These are phyloP conservation scores for Lentinula guzmanii DNA, from an alignment of 768 basidiomycete species.

Conservation along the genomic window DNA sequence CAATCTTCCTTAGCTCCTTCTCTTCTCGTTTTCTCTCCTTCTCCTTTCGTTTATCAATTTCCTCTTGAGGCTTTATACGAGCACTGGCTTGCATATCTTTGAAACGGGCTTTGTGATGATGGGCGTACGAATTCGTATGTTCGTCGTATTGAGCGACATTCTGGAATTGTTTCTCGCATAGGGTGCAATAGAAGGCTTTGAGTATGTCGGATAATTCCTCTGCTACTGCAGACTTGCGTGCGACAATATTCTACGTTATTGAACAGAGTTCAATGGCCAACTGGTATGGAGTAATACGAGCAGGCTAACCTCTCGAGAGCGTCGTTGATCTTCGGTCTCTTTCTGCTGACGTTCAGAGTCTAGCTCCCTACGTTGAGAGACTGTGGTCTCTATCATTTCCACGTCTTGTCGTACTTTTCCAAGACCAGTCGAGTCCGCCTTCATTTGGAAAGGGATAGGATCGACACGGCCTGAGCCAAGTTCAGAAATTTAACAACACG, in stretches of 20 bases:
- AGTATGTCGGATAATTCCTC: conserved; percentile 65
- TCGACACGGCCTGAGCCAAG: conserved; percentile 61
- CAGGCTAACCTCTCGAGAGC: conserved; percentile 55
- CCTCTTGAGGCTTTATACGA: conserved; percentile 59
- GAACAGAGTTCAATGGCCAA: background rate
- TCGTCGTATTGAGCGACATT: conserved; percentile 86
- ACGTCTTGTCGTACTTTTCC: conserved; percentile 78
- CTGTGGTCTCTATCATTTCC: conserved; percentile 79
- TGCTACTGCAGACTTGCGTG: conserved; percentile 47
- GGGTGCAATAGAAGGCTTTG: conserved; percentile 70
- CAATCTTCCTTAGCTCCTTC: conserved; percentile 78
- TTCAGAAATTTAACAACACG: background rate
- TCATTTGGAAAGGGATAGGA: conserved; percentile 77
- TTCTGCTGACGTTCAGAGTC: conserved; percentile 79
- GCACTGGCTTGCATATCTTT: conserved; percentile 77
- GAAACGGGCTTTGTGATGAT: conserved; percentile 79
- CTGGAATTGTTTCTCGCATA: conserved; percentile 86
- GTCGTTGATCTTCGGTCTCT: conserved; percentile 75
- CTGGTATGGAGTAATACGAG: background rate
- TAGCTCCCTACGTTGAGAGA: conserved; percentile 71
- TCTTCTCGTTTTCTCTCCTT: conserved; percentile 84
- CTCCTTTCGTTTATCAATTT: conserved; percentile 71
- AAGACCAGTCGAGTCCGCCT: conserved; percentile 71
- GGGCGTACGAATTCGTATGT: conserved; percentile 85
- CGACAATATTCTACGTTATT: conserved; percentile 47